phyloP scores from a whole-genome alignment of 2,329 filamentous ascomycete species.

The Helotiales sp. region DNA sequence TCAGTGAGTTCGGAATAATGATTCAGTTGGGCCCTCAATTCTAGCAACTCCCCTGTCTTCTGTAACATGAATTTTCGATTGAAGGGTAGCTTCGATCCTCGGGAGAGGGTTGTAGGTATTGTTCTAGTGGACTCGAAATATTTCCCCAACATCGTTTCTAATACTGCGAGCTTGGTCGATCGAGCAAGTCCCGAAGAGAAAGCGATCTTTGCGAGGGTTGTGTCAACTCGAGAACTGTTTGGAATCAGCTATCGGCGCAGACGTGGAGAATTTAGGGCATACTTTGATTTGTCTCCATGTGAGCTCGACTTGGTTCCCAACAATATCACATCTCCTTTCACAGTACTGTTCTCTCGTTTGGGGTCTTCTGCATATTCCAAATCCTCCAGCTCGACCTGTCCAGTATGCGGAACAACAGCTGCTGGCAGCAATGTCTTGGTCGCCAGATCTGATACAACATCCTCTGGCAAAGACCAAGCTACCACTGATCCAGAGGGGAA shows the following conservation, averaged over 20 bases:
- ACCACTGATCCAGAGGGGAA: conserved; percentile 95
- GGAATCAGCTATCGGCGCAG: conserved; percentile 12
- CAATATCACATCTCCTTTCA: conserved; percentile 87
- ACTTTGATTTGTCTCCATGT: conserved; percentile 45
- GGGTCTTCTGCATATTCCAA: conserved; percentile 84
- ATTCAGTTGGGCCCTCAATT: conserved; percentile 89
- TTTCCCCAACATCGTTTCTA: conserved; percentile 79
- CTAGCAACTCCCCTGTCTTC: conserved; percentile 91
- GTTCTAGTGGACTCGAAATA: conserved; percentile 87
- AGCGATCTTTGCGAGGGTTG: conserved; percentile 88
- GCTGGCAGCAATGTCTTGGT: conserved; percentile 76
- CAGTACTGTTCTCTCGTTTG: conserved; percentile 71
- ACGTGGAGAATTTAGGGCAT: neutral
- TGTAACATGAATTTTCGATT: conserved; percentile 81
- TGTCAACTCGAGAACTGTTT: conserved; percentile 49
- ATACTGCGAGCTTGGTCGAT: conserved; percentile 89
- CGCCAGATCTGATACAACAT: conserved; percentile 71
- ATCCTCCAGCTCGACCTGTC: conserved; percentile 82
- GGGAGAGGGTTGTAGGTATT: conserved; percentile 79
- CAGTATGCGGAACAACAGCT: conserved; percentile 74
- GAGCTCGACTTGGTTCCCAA: conserved; percentile 74
- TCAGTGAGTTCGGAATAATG: conserved; percentile 97
- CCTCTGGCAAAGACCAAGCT: conserved; percentile 83
- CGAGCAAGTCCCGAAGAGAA: conserved; percentile 94
- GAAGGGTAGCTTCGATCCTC: conserved; percentile 66